These are phyloP conservation scores for Lithospermum erythrorhizon DNA, from an alignment of 257 asterid genomes.

Conservation along the genomic window DNA sequence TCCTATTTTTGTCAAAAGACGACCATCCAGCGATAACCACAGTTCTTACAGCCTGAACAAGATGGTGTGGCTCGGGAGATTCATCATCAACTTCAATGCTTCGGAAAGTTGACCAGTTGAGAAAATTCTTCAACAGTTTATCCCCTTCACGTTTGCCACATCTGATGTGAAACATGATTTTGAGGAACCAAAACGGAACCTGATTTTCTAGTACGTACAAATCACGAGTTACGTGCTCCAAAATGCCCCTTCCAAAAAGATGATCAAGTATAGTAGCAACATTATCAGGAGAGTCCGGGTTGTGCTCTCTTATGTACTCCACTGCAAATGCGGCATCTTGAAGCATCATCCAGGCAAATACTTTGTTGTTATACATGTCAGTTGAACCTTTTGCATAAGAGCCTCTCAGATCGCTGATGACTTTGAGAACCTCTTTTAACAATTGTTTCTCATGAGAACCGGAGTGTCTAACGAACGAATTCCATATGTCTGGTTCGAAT, in stretches of 20 bases:
- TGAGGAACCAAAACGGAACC: constrained; percentile 14
- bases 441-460: not conserved
- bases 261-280: no score
- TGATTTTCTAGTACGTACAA: constrained; percentile 24
- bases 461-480: constrained; percentile 5
- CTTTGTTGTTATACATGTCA: not conserved
- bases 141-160: not conserved
- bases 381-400: constrained; percentile 9
- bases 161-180: not conserved
- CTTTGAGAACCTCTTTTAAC: constrained; percentile 4
- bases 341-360: constrained; percentile 20
- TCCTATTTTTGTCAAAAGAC: no score
- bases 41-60: not conserved
- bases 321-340: constrained; percentile 3
- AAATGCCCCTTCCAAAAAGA: not conserved
- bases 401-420: constrained; percentile 2
- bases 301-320: not conserved
- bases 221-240: not conserved
- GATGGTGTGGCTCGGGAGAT: not conserved
- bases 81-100: not conserved
- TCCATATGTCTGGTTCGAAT: constrained; percentile 7
- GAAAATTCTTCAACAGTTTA: not conserved
- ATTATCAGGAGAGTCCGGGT: no score
- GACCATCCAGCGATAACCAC: not conserved
- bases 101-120: not conserved